Evolutionary conservation across 495 filamentous ascomycete species (phyloP), one percentile per base, ranked within the genome.

Genomic region (Cryomyces antarcticus): DNA sequence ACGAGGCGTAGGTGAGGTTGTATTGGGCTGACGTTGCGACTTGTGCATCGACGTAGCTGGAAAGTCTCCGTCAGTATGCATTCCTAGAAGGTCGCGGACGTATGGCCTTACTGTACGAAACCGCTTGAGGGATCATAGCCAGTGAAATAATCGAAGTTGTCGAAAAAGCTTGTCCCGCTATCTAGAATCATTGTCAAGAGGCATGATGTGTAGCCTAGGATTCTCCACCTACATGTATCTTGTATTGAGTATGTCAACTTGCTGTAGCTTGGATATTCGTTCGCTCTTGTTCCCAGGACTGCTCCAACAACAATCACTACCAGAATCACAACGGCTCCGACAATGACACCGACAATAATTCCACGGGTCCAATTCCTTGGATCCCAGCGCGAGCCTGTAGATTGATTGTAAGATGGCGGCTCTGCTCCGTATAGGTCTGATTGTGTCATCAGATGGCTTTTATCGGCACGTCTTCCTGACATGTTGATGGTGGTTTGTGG

Each of bases 221-320:
- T 34, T 36, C 24, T 30, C 40, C 9, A 36, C 54, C 27, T 44
- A 62, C 61, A 75, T 9, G 57, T 64, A 45, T 77, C 68, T 5
- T 61, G 53, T n/a, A 75, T 47, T 10, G 43, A 55, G 48, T 77
- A 77, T 24, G 56, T 51, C 28, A 77, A 42, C 9, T 56, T 50
- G 24, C 47, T 55, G 45, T 77, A 77, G 39, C 73, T 53, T 2
- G 72, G 72, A 51, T 77, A 75, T 13, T 57, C 56, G 36, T 62
- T 66, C 1, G 58, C 57, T 45, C 60, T 59, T 29, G 61, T 59
- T 7, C 63, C 70, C 48, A 68, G 61, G 4, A 69, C 59, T 4
- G 71, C 68, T 9, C 66, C 68, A n/a, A 78, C 64, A 7, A 73
- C 59, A n/a, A 69, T 54, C 1, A 64, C 59, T 6, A 73, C 53